phyloP scores from a whole-genome alignment of 1,139 yeast species.

The Hansenula lynferdii region DNA sequence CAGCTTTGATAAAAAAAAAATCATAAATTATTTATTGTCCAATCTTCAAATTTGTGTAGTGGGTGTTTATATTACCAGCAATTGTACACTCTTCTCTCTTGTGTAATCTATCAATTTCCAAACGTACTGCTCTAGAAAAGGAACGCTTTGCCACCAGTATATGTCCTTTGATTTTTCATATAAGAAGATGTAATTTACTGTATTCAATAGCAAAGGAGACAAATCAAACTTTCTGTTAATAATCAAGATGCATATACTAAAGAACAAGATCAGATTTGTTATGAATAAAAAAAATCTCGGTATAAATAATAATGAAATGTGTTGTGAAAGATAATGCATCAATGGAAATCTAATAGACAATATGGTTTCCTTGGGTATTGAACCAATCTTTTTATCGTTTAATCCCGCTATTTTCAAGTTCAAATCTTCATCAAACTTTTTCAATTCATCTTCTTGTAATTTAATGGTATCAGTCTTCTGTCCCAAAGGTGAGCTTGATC shows the following conservation, averaged over 20 bases:
- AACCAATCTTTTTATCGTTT: too few species aligned
- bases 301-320: too few species aligned
- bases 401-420: background rate
- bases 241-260: background rate
- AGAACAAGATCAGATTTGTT: background rate
- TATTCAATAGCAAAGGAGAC: background rate
- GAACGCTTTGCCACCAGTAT: conserved; percentile 5
- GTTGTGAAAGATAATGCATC: too few species aligned
- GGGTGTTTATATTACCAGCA: too few species aligned
- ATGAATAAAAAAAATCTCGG: background rate
- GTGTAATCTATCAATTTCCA: conserved; percentile 4
- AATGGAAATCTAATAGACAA: too few species aligned
- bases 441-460: background rate
- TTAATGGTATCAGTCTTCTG: background rate
- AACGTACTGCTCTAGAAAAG: background rate
- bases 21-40: too few species aligned
- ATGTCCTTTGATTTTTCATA: background rate
- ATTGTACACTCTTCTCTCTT: background rate
- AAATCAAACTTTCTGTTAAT: background rate
- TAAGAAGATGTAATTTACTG: background rate
- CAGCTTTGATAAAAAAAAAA: too few species aligned
- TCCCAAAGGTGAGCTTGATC: background rate
- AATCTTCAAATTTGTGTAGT: too few species aligned
- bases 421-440: background rate
- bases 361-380: too few species aligned